Evolutionary conservation across 2,329 filamentous ascomycete genomes (phyloP), one percentile per base, ranked within the genome.

Genomic region (Aspergillus sp.): DNA sequence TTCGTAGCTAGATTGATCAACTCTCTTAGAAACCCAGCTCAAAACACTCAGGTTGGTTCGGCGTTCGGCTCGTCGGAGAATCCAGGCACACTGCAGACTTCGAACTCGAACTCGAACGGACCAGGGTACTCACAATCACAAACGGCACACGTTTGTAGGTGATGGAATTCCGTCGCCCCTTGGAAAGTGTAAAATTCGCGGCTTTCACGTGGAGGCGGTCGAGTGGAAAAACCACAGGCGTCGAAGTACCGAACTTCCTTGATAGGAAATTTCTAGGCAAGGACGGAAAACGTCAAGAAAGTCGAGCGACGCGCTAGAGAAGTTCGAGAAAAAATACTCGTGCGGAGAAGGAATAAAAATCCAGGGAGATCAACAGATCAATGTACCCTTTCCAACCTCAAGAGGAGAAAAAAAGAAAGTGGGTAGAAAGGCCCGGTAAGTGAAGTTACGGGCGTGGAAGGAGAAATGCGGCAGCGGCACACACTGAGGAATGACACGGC

Each of bases 151-250:
- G 54, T 45, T 47, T 48, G 9, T 39, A 38, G 50, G 51, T 45
- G 42, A 44, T 55, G 36, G 47, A 48, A 52, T 55, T 53, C 32
- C 48, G 58, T 62, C 56, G 60, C 59, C 62, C 67, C 60, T 70
- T 63, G 61, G 51, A 55, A 62, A 59, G 53, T 47, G 56, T 59
- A 55, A 34, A 45, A 30, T 30, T 59, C 65, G 70, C 65, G 66
- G 66, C 55, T 69, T 63, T 62, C 64, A 71, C 67, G 67, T 66
- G 61, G 63, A 48, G 58, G 62, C 53, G 47, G 59, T 56, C 1
- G 26, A 48, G 53, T 50, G 30, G 54, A 53, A 43, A 34, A 39
- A 39, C 24, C 32, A 42, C 44, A 48, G 50, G 34, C 8, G 45
- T 54, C 36, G 18, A 54, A 18, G 32, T 59, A 47, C 50, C 44